Base-by-base conservation (phyloP, 2,329 filamentous ascomycete species). In the Monilinia fructicola region DNA sequence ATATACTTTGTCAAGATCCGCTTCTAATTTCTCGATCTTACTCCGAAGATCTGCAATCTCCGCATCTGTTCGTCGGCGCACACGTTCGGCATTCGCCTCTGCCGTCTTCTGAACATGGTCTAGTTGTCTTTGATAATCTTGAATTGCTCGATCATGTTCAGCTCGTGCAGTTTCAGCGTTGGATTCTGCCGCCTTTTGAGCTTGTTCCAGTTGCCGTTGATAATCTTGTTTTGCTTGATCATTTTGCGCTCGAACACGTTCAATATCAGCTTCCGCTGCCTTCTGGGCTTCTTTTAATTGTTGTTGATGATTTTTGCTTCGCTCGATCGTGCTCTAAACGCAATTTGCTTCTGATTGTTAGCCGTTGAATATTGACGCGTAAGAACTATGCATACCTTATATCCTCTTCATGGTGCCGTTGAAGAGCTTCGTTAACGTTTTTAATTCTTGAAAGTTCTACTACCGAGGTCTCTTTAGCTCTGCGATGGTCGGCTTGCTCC, bases 401-500 rank as follows among this genome's bases (percentile, higher is more conserved):
- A 66, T 92, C 89, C 48, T 86, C 84, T 63, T 90, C 87, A 73
- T 95, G 90, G 44, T 87, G 84, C 56, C 83, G 83, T 71, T 92
- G 90, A 23, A 93, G 79, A 10, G 85, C 84, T 60, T 94, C 89
- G 66, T 92, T 91, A 70, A 89, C 72, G 44, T 78, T 72, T 68
- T 78, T 78, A 9, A 80, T 74, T 63, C 75, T 78, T 3, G 78
- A 72, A 28, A 88, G 72, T 68, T 90, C 87, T 21, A 84, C 76
- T 10, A 79, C 77, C 23, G 79, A 80, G 2, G 81, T 81, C 67
- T 90, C 87, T 69, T 88, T 90, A 1, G 85, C 84, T 69, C 85
- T 87, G 35, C 85, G 84, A 76, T 91, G 89, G 69, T 93, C 89
- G 9, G 87, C 85, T 73, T 90, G 87, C 74, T 93, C 90, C 73